A percentile compares a stretch with the other conserved stretches of the same genome.
phyloP scores from a whole-genome alignment of 2,329 filamentous ascomycete genomes.

The Xylariales sp. region DNA sequence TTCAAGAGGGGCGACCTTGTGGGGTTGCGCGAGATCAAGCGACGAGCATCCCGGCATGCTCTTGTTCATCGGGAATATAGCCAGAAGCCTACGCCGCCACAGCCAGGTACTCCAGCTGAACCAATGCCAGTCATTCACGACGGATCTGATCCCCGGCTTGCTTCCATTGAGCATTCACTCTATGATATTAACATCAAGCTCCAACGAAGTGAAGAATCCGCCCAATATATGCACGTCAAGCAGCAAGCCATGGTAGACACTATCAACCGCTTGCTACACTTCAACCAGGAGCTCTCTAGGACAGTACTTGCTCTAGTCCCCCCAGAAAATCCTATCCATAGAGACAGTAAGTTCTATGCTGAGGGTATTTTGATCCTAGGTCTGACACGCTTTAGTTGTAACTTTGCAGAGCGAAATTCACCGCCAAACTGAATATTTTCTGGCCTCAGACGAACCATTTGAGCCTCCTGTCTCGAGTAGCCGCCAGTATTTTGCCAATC shows the following conservation, averaged over 20 bases:
- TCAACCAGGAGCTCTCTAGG: slow-evolving; percentile 86
- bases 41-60: slow-evolving; percentile 90
- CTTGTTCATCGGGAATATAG: slow-evolving; percentile 93
- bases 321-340: slow-evolving; percentile 79
- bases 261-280: slow-evolving; percentile 75
- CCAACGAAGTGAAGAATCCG: slow-evolving; percentile 84
- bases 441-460: slow-evolving; percentile 71
- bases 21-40: slow-evolving; percentile 93
- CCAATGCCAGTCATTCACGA: slow-evolving; percentile 78
- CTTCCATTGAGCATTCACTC: slow-evolving; percentile 81
- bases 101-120: slow-evolving; percentile 87
- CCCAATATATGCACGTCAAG: slow-evolving; percentile 81
- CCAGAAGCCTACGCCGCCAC: slow-evolving; percentile 79
- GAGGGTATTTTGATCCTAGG: slow-evolving; percentile 33
- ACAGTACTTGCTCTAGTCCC: slow-evolving; percentile 79
- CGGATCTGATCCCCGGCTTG: slow-evolving; percentile 78
- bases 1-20: slow-evolving; percentile 96
- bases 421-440: slow-evolving; percentile 68
- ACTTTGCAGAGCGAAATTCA: slow-evolving; percentile 69
- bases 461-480: slow-evolving; percentile 74
- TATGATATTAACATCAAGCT: slow-evolving; percentile 83
- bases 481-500: slow-evolving; percentile 72
- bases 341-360: slow-evolving; percentile 74
- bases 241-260: slow-evolving; percentile 86
- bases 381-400: slow-evolving; percentile 58